Conservation (phyloP, 2,329 filamentous ascomycete genomes). For the Hymenoscyphus infarciens region DNA sequence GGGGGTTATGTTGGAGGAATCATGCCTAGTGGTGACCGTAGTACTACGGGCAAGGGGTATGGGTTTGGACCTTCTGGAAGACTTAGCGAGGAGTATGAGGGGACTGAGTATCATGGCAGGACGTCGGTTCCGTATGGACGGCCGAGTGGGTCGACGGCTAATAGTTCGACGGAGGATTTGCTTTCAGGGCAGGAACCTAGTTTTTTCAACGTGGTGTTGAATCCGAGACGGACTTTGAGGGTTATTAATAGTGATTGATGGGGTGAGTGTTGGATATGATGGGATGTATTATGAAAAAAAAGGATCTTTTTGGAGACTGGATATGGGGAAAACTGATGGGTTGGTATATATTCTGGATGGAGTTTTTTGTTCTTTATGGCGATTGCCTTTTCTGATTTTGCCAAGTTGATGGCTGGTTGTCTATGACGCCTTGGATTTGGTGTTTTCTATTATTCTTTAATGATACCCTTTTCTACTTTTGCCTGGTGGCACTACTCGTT, state of each 20-base stretch:
- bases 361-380: not conserved
- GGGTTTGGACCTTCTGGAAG: not conserved
- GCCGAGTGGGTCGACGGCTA: conserved; percentile 38
- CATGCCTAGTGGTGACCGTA: conserved; percentile 5
- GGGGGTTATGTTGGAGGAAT: conserved; percentile 15
- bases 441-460: not conserved
- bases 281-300: not conserved
- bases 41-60: conserved; percentile 17
- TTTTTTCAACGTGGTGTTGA: conserved; percentile 67
- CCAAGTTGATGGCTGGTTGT: not conserved
- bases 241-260: conserved; percentile 54
- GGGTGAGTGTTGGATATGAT: not conserved
- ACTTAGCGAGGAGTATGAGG: conserved; percentile 33
- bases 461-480: not conserved
- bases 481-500: not conserved
- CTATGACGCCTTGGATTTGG: not conserved
- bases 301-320: not conserved
- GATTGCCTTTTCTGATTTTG: not conserved
- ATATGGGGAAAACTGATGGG: not conserved
- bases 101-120: conserved; percentile 23
- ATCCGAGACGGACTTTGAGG: conserved; percentile 63
- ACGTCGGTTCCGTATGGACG: conserved; percentile 29
- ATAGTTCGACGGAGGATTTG: conserved; percentile 49
- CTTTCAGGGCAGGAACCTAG: conserved; percentile 62
- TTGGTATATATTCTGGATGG: no score